Conservation (phyloP, 2,329 filamentous ascomycete genomes). For the Cladobotryum mycophilum region DNA sequence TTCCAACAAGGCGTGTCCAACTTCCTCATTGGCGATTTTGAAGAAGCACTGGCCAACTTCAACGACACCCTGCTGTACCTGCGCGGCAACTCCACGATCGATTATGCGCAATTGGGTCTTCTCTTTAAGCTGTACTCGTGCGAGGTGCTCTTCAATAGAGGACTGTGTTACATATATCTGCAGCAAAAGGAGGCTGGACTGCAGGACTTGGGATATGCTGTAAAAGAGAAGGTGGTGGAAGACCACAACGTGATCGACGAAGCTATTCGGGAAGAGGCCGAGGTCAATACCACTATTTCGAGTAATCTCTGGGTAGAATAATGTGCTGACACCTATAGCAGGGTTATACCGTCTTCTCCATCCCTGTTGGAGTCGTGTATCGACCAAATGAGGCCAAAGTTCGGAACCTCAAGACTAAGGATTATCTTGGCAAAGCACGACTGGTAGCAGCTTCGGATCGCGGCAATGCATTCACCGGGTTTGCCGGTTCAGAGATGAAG, state of each 20-base stretch:
- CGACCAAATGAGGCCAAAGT: constrained; percentile 96
- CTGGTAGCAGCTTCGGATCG: constrained; percentile 83
- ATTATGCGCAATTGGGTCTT: constrained; percentile 92
- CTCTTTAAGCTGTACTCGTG: constrained; percentile 97
- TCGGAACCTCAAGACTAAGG: constrained; percentile 94
- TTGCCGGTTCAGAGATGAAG: constrained; percentile 72
- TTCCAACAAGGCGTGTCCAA: constrained; percentile 99
- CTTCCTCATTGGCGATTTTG: constrained; percentile 93
- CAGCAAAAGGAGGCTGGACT: constrained; percentile 86
- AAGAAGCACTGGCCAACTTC: constrained; percentile 95
- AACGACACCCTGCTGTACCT: constrained; percentile 95
- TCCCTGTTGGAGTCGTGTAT: constrained; percentile 92
- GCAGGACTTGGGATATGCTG: constrained; percentile 83
- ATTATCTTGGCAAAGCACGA: constrained; percentile 94
- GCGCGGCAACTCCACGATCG: constrained; percentile 92
- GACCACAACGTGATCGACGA: constrained; percentile 98
- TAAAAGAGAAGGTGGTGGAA: constrained; percentile 91
- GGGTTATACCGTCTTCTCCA: constrained; percentile 98
- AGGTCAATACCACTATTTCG: constrained; percentile 51
- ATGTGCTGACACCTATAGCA: constrained; percentile 31
- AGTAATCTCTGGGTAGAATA: background rate
- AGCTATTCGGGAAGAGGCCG: constrained; percentile 85
- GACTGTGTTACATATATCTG: constrained; percentile 94
- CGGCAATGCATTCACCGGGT: constrained; percentile 74
- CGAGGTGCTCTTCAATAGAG: constrained; percentile 95